Evolutionary conservation across 108 stramenopile genomes (phyloP).

Genomic region (Nitzschia putrida): DNA sequence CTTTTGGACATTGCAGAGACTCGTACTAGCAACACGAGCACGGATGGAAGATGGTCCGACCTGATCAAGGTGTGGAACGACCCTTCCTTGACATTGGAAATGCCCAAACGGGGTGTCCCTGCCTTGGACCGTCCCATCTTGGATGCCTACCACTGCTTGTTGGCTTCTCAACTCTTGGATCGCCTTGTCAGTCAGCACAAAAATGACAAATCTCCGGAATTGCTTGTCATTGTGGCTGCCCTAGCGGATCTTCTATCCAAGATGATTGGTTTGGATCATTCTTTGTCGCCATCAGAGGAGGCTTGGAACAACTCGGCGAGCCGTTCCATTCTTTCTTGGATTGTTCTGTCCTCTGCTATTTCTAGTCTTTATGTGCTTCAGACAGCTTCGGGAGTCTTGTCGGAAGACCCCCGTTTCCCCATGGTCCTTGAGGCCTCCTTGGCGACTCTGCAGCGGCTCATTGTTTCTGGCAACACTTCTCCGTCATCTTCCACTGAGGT

Average conservation of each 20-base stretch:
- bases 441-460: conserved; percentile 15
- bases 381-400: too few species aligned
- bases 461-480: neutral
- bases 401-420: too few species aligned
- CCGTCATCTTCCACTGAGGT: neutral
- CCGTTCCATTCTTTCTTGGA: conserved; percentile 30
- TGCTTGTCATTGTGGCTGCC: conserved; percentile 17
- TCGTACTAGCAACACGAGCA: too few species aligned
- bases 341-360: conserved; percentile 29
- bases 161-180: conserved; percentile 40
- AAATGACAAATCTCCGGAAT: neutral
- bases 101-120: neutral
- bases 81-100: neutral
- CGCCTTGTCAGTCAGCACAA: conserved; percentile 23
- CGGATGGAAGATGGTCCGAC: neutral
- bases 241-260: conserved; percentile 30
- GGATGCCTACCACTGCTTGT: conserved; percentile 30
- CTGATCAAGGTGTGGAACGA: neutral
- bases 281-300: neutral
- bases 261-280: conserved; percentile 17
- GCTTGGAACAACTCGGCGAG: neutral
- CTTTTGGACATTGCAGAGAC: too few species aligned
- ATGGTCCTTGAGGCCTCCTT: neutral
- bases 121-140: neutral
- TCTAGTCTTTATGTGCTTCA: conserved; percentile 3